A percentile compares a stretch with the other conserved stretches of the same genome.
phyloP scores from a whole-genome alignment of 805 yeast genomes.

The Jamesozyma jinghongensis region DNA sequence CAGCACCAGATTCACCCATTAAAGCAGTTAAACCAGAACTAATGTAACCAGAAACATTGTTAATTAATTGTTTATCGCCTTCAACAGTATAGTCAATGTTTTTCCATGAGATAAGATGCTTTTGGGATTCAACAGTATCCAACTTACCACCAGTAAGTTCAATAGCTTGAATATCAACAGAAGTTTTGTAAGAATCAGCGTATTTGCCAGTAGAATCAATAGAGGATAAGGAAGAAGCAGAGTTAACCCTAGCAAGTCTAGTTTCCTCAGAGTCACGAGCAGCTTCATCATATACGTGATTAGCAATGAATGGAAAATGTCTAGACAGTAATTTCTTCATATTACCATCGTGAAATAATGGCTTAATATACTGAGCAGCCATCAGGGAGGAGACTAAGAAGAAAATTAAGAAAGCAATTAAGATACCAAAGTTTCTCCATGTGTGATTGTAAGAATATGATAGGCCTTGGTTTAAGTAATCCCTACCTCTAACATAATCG shows the following conservation, averaged over 20 bases:
- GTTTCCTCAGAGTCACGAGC: neutral
- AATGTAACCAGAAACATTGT: constrained; percentile 53
- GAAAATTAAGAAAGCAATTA: constrained; percentile 41
- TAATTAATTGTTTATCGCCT: constrained; percentile 28
- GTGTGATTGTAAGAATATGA: constrained; percentile 47
- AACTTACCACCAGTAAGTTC: neutral
- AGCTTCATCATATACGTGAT: neutral
- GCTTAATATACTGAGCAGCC: constrained; percentile 28
- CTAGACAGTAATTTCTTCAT: constrained; percentile 1
- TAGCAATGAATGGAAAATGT: neutral
- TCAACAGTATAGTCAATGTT: constrained; percentile 46
- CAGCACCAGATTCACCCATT: constrained; percentile 62
- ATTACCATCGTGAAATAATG: constrained; percentile 15
- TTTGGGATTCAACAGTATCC: constrained; percentile 13
- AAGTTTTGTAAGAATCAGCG: neutral
- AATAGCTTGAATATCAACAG: constrained; percentile 9
- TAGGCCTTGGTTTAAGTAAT: constrained; percentile 40
- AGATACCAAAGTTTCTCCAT: constrained; percentile 73
- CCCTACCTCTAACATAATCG: constrained; percentile 44
- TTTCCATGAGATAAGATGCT: constrained; percentile 54
- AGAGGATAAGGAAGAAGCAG: constrained; percentile 2
- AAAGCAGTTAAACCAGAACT: constrained; percentile 56
- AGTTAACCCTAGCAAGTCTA: neutral
- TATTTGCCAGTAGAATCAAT: constrained; percentile 2
- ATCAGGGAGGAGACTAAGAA: constrained; percentile 25